Conservation (phyloP, 805 yeast genomes). For the Spathaspora boniae region DNA sequence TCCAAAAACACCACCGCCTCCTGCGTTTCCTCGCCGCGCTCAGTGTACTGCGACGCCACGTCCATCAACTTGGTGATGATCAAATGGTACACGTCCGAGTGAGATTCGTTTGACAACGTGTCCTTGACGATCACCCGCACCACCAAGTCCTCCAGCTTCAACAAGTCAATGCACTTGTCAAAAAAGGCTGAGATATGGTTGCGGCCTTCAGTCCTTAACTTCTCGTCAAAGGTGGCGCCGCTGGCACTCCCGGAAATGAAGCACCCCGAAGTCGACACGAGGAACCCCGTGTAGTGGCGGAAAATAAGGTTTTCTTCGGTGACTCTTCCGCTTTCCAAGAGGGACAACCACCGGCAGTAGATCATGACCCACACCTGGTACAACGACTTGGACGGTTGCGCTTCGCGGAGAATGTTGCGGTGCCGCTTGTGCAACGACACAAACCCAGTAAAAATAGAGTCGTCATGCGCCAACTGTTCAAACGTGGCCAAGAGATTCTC, state of each 20-base stretch:
- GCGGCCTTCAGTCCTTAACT: conserved; percentile 26
- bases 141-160: conserved; percentile 47
- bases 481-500: conserved; percentile 27
- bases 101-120: conserved; percentile 61
- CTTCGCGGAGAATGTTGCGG: conserved; percentile 32
- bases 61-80: conserved; percentile 44
- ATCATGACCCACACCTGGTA: conserved; percentile 43
- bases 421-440: conserved; percentile 71
- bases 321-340: conserved; percentile 20
- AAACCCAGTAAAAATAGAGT: conserved; percentile 59
- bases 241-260: conserved; percentile 33
- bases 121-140: conserved; percentile 72
- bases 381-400: conserved; percentile 26
- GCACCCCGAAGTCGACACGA: conserved; percentile 69
- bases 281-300: conserved; percentile 67
- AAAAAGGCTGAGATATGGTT: conserved; percentile 45
- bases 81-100: conserved; percentile 52
- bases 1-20: conserved; percentile 42
- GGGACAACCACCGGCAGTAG: conserved; percentile 47
- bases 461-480: conserved; percentile 46
- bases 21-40: conserved; percentile 20
- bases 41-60: conserved; percentile 32
- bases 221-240: conserved; percentile 20
- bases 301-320: conserved; percentile 46
- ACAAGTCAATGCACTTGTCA: conserved; percentile 46